Percentiles rank a stretch among this genome's conserved stretches.
Conservation (phyloP, 2,329 filamentous ascomycete species). For the Aspergillus sclerotialis region DNA sequence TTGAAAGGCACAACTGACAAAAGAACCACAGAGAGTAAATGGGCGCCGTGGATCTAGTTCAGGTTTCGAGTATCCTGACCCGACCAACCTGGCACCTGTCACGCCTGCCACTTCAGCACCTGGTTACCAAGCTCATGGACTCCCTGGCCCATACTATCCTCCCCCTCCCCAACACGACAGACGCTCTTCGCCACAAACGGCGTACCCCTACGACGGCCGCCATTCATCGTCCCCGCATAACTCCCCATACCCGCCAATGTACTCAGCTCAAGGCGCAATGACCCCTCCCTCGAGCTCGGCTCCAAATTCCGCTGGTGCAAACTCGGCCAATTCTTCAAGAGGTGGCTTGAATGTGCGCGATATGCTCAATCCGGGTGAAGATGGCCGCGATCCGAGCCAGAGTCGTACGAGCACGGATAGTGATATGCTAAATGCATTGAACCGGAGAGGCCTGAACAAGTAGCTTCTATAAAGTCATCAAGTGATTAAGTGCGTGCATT, state of each 20-base stretch:
- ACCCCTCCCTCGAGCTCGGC: too few relatives aligned
- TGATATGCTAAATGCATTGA: constrained; percentile 44
- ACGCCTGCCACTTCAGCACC: constrained; percentile 38
- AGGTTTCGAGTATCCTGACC: constrained; percentile 42
- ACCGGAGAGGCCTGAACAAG: constrained; percentile 32
- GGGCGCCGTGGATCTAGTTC: constrained; percentile 38
- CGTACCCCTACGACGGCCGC: constrained; percentile 36
- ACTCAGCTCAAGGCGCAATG: constrained; percentile 21
- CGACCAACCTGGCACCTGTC: constrained; percentile 40
- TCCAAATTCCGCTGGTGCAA: constrained; percentile 27
- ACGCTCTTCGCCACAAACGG: constrained; percentile 39
- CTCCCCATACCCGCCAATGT: constrained; percentile 32
- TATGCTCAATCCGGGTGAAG: constrained; percentile 39
- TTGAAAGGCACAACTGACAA: too few relatives aligned
- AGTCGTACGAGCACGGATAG: constrained; percentile 42
- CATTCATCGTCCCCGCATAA: constrained; percentile 38
- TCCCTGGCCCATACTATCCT: constrained; percentile 32
- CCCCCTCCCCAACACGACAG: constrained; percentile 30
- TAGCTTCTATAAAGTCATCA: constrained; percentile 8
- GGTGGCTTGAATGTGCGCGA: constrained; percentile 43
- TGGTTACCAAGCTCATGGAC: constrained; percentile 35
- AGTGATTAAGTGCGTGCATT: constrained; percentile 1
- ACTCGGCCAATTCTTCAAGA: constrained; percentile 24
- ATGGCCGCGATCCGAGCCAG: too few relatives aligned
- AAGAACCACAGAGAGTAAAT: constrained; percentile 33